Percentiles rank a stretch among this genome's conserved stretches.
Evolutionary conservation across 1,284 basidiomycete species (phyloP).

Genomic region (Fistulinella staudtii): DNA sequence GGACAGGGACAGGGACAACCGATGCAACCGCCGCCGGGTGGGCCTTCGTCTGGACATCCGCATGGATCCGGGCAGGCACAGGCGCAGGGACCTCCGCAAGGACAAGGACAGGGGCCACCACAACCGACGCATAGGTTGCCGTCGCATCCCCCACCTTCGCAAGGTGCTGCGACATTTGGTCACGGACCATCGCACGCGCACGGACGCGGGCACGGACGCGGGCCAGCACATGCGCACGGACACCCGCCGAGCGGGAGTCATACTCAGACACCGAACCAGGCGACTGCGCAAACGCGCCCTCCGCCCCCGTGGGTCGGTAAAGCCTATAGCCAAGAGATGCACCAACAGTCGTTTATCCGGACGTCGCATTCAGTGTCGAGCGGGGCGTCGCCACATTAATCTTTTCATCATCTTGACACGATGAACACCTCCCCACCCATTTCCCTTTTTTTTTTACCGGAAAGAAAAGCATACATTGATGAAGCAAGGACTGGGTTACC

Average conservation of each 20-base stretch:
- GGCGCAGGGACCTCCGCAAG: not conserved
- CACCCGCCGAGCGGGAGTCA: no score
- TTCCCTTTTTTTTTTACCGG: not conserved
- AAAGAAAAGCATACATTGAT: no score
- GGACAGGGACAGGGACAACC: no score
- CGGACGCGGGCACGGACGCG: constrained; percentile 2
- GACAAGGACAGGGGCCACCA: not conserved
- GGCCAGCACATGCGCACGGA: constrained; percentile 3
- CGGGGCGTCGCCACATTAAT: constrained; percentile 38
- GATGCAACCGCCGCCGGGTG: no score
- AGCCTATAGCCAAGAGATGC: constrained; percentile 44
- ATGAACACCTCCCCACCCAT: not conserved
- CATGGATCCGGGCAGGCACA: not conserved
- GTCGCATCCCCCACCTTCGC: not conserved
- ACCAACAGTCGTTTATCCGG: constrained; percentile 56
- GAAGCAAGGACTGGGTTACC: no score
- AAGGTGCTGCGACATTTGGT: not conserved
- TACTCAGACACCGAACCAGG: no score
- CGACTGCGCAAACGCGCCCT: constrained; percentile 17
- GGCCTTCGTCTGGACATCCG: not conserved
- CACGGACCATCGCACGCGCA: constrained; percentile 9
- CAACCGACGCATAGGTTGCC: no score
- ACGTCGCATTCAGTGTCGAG: constrained; percentile 45
- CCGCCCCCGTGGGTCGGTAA: constrained; percentile 48
- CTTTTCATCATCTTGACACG: no score